Conservation (phyloP, 1,284 basidiomycete species). For the Cryptococcus hybrid region DNA sequence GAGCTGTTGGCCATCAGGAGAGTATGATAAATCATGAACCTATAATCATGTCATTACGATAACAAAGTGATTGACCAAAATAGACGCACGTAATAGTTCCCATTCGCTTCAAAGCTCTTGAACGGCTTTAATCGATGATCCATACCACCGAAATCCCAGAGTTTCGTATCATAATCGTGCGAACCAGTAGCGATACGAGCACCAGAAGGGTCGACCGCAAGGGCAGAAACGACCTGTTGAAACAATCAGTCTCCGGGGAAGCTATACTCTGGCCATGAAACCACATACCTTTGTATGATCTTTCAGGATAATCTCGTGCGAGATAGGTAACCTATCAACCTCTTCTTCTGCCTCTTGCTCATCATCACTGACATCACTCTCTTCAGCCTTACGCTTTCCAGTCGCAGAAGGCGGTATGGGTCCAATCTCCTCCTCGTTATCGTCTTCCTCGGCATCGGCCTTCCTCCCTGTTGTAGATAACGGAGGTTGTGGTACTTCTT, state of each 20-base stretch:
- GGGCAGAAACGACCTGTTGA: slow-evolving; percentile 73
- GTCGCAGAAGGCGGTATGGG: slow-evolving; percentile 22
- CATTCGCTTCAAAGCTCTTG: slow-evolving; percentile 90
- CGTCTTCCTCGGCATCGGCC: slow-evolving; percentile 19
- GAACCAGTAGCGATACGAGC: slow-evolving; percentile 87
- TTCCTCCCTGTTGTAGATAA: background rate
- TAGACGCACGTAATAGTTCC: slow-evolving; percentile 79
- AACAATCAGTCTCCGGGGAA: background rate
- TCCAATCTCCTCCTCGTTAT: slow-evolving; percentile 32
- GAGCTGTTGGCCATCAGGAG: slow-evolving; percentile 78
- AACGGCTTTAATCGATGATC: slow-evolving; percentile 80
- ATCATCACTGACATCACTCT: slow-evolving; percentile 22
- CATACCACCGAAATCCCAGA: slow-evolving; percentile 99
- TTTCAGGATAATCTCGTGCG: slow-evolving; percentile 82
- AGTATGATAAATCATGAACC: slow-evolving; percentile 87
- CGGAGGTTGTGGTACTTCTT: background rate
- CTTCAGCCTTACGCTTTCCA: slow-evolving; percentile 31
- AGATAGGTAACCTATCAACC: slow-evolving; percentile 48
- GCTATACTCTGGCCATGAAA: background rate
- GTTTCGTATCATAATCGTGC: slow-evolving; percentile 94
- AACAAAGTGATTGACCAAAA: background rate
- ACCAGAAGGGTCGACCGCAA: slow-evolving; percentile 89
- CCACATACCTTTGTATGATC: slow-evolving; percentile 75
- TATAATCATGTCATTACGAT: slow-evolving; percentile 40
- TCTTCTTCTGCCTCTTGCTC: slow-evolving; percentile 42